Base-by-base conservation (phyloP, 331 rosid genomes). In the Prunus yedoensis region DNA sequence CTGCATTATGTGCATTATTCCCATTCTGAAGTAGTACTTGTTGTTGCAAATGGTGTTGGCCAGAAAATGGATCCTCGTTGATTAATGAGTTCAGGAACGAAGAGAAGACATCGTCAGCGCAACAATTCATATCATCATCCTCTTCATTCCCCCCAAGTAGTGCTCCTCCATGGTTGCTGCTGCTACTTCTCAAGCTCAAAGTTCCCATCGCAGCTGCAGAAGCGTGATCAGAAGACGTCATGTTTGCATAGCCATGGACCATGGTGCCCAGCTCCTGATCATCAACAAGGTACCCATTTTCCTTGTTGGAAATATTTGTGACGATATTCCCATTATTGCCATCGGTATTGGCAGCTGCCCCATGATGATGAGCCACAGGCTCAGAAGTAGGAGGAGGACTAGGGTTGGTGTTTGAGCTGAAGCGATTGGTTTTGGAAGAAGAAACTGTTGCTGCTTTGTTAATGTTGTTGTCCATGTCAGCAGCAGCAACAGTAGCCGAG, bases 11-110 rank as follows among this genome's bases (percentile, higher is more conserved):
- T 0, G 49, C 43, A 6, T 57, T 54, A 74, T 28, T 47, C 61
- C 78, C 78, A 49, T 74, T 74, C 17, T 54, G 78, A 17, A 27
- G 23, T 18, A 28, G 60, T 38, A 18, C 10, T 27, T 25, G 58
- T 46, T 73, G 74, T 3, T 70, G 77, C 49, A 62, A 28, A 7
- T 80, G 78, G 14, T 85, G 87, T 3, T 87, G 88, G 47, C 59
- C 47, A 15, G 81, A 27, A 73, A 86, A 89, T 17, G 90, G 87
- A 32, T 89, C 97, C 1, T 91, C 95, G 4, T 89, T 88, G 83
- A 89, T 91, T 77, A 86, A 43, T 2, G 97, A 91, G 51, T 89
- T 86, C 64, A 91, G 82, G 71, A 91, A 88, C 43, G 97, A 91
- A 70, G 93, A 86, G 76, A 91, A 88, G 1, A 82, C 83, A 14